Base-by-base conservation (phyloP, 2,329 filamentous ascomycete genomes). In the Colletotrichum lentis region DNA sequence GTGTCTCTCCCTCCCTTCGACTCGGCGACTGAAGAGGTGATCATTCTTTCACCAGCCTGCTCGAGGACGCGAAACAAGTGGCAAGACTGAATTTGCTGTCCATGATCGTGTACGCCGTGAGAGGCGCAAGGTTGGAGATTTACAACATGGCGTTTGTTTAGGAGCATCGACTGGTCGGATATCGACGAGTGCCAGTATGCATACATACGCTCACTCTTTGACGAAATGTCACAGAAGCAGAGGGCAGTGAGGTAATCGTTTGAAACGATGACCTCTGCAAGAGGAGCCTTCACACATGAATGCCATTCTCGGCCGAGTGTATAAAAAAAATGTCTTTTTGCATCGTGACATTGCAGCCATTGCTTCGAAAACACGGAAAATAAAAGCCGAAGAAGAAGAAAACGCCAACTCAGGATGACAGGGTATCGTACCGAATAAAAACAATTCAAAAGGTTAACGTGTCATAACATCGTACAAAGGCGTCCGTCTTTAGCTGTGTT, bases 401-500 rank as follows among this genome's bases (percentile, higher is more conserved):
- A 14, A 37, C 12, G 11, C 50, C 22, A 16, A 27, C 7, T 54
- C n/a, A 8, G n/a, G 18, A 39, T 16, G 24, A 5, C 18, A n/a
- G 50, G 50, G 50, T 54, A 54, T 54, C 50, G 50, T n/a, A 54
- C 50, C 37, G 5, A 10, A 4, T 16, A 8, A 22, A 16, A 47
- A n/a, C 7, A 58, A 37, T 37, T 8, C n/a, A 24, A 47, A 24
- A 59, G 7, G 10, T 37, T 31, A 37, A 59, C 14, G 39, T 11
- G 14, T 35, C 43, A 27, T 27, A 3, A 5, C 31, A 59, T 39
- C 31, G 20, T 44, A 22, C 16, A 31, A 6, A 31, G 14, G 43
- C 7, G 3, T 3, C 20, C n/a, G 7, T 22, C 11, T 4, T 61
- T 35, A 68, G 12, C 43, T 52, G 16, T 68, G 61, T 49, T 61